Evolutionary conservation across 2,329 filamentous ascomycete species (phyloP).

Genomic region (Fusarium tricinctum): DNA sequence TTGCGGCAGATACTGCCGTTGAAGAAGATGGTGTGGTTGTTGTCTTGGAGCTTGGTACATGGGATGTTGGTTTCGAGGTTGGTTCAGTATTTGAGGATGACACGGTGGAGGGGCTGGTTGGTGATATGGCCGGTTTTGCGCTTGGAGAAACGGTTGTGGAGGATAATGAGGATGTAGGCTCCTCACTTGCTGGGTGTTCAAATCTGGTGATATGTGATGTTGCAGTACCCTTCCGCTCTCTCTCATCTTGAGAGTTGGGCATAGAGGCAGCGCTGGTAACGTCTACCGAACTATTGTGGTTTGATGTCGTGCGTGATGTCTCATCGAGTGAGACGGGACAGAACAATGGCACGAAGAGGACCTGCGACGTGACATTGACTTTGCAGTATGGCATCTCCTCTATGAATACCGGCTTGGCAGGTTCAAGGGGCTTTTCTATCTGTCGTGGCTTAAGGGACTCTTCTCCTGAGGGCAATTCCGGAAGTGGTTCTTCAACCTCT

Average conservation of each 20-base stretch:
- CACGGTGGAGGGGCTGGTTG: slow-evolving; percentile 34
- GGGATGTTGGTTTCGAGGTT: slow-evolving; percentile 20
- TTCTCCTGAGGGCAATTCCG: slow-evolving; percentile 21
- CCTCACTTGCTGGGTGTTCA: slow-evolving; percentile 25
- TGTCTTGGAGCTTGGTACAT: slow-evolving; percentile 30
- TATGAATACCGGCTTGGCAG: neutral
- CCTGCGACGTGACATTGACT: slow-evolving; percentile 5
- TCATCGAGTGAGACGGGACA: slow-evolving; percentile 28
- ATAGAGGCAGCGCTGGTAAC: slow-evolving; percentile 12
- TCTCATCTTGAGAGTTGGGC: slow-evolving; percentile 14
- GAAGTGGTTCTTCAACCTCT: slow-evolving; percentile 29
- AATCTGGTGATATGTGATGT: slow-evolving; percentile 26
- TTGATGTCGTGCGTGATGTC: slow-evolving; percentile 1
- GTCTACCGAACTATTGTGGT: slow-evolving; percentile 11
- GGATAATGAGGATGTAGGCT: slow-evolving; percentile 27
- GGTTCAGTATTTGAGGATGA: slow-evolving; percentile 32
- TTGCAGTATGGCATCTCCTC: slow-evolving; percentile 26
- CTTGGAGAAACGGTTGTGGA: slow-evolving; percentile 30
- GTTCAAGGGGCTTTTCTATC: neutral
- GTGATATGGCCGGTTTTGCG: slow-evolving; percentile 33
- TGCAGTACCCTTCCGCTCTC: slow-evolving; percentile 25
- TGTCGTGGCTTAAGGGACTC: slow-evolving; percentile 13
- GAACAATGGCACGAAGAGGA: slow-evolving; percentile 27
- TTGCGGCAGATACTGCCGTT: slow-evolving; percentile 19
- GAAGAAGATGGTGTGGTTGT: slow-evolving; percentile 22